Evolutionary conservation across 305 asterid genomes (phyloP), one percentile per base, ranked within the genome.

Genomic region (Fraxinus velutina): DNA sequence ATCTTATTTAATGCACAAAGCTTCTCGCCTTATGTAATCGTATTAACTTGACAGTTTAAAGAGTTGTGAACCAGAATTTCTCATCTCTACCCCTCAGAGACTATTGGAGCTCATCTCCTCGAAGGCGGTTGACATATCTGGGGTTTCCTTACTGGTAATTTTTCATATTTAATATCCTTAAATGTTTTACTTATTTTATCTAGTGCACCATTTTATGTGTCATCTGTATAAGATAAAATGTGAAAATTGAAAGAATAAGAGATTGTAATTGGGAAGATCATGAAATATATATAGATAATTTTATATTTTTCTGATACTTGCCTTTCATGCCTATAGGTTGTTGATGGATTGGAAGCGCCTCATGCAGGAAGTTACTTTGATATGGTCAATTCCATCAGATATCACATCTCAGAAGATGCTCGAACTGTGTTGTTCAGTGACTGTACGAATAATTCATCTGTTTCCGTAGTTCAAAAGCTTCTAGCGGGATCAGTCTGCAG

Each of bases 21-120:
- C 19, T 64, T 74, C 84, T 80, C 10, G 24, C 39, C 57, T 83
- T n/a, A 50, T 52, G n/a, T 68, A 75, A 50, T 82, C 84, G 44
- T 81, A 78, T 82, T 70, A 7, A 70, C 75, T 78, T 74, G 83
- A 80, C 91, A 95, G 99, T 83, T 89, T 93, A 78, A 91, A 84
- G 86, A 93, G 90, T 79, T 91, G 93, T 83, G 96, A 92, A 81
- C 99, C 99, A 1, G 96, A 95, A 89, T 90, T 95, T 84, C 83
- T 95, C 77, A 79, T 95, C 81, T 89, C 98, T 83, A 95, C 98
- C 19, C 97, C 99, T 2, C 92, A 86, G 78, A 94, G 97, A 86
- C 97, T 95, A 81, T 86, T 89, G 86, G 93, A 92, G 88, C 96
- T 95, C 50, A 82, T 95, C 78, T 80, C 91, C 74, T 68, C 84